phyloP scores from a whole-genome alignment of 176 grass and related monocot genomes.

The Tillandsia leiboldiana region DNA sequence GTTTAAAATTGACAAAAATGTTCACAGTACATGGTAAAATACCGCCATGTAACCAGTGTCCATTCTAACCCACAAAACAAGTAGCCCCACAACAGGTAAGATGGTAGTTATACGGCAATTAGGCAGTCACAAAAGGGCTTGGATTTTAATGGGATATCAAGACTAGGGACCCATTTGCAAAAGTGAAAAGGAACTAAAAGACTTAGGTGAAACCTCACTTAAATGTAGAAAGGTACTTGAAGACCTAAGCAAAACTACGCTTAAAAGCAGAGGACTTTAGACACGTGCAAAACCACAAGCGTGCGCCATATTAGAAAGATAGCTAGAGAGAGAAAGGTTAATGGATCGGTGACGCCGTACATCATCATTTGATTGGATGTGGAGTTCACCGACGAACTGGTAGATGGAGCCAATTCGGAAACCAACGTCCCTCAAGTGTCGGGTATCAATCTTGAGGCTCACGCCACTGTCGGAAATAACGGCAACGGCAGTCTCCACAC shows the following conservation, averaged over 20 bases:
- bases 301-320: background rate
- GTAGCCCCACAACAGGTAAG: background rate
- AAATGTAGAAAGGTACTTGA: too few species aligned
- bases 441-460: constrained; percentile 45
- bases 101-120: too few species aligned
- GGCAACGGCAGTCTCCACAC: constrained; percentile 35
- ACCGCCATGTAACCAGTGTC: too few species aligned
- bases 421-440: constrained; percentile 36
- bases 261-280: too few species aligned
- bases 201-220: too few species aligned
- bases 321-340: background rate
- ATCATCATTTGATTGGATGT: constrained; percentile 27
- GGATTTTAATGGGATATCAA: too few species aligned
- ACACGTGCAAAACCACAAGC: too few species aligned
- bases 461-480: constrained; percentile 35
- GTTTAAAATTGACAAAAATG: too few species aligned
- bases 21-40: too few species aligned
- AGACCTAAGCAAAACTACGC: too few species aligned
- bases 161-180: background rate
- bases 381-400: constrained; percentile 82
- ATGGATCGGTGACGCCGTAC: background rate
- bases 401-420: constrained; percentile 38
- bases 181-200: background rate
- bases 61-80: background rate
- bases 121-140: too few species aligned